These are phyloP conservation scores for Amanita subjunquillea DNA, from an alignment of 768 basidiomycete species.

Conservation along the genomic window DNA sequence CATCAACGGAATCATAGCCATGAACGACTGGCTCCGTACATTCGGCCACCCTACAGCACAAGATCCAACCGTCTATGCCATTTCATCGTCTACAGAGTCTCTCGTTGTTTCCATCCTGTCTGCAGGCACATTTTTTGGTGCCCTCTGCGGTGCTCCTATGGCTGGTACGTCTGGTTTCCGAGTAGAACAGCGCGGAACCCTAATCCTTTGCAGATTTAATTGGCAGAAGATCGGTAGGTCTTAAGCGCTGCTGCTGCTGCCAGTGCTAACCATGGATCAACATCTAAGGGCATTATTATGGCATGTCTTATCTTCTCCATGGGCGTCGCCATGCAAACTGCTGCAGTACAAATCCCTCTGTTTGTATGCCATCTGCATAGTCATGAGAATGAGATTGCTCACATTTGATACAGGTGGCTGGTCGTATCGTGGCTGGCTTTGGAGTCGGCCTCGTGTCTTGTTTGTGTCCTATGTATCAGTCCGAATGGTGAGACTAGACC, in stretches of 20 bases:
- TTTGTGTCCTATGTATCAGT: slow-evolving; percentile 40
- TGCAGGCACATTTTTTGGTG: slow-evolving; percentile 80
- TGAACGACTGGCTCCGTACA: slow-evolving; percentile 44
- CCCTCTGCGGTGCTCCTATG: slow-evolving; percentile 33
- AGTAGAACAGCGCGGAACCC: slow-evolving; percentile 6
- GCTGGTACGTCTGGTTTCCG: slow-evolving; percentile 20
- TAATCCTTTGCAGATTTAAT: slow-evolving; percentile 26
- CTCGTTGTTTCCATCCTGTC: slow-evolving; percentile 59
- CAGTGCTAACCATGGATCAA: neutral
- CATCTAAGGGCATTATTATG: slow-evolving; percentile 43
- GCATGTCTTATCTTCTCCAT: slow-evolving; percentile 50
- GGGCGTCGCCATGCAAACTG: slow-evolving; percentile 62
- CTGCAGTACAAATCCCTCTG: slow-evolving; percentile 36
- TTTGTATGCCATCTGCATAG: slow-evolving; percentile 34
- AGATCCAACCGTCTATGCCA: slow-evolving; percentile 17
- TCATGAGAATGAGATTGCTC: neutral
- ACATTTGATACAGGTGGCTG: slow-evolving; percentile 24
- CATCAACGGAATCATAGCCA: slow-evolving; percentile 68
- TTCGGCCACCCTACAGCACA: slow-evolving; percentile 28
- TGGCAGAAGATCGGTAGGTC: slow-evolving; percentile 38
- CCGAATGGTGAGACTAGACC: slow-evolving; percentile 27
- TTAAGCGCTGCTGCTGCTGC: neutral
- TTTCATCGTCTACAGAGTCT: slow-evolving; percentile 40
- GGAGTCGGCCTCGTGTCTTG: slow-evolving; percentile 74
- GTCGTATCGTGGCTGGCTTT: slow-evolving; percentile 71